These are phyloP conservation scores for Mycena alexandri DNA, from an alignment of 768 basidiomycete genomes.

Conservation along the genomic window DNA sequence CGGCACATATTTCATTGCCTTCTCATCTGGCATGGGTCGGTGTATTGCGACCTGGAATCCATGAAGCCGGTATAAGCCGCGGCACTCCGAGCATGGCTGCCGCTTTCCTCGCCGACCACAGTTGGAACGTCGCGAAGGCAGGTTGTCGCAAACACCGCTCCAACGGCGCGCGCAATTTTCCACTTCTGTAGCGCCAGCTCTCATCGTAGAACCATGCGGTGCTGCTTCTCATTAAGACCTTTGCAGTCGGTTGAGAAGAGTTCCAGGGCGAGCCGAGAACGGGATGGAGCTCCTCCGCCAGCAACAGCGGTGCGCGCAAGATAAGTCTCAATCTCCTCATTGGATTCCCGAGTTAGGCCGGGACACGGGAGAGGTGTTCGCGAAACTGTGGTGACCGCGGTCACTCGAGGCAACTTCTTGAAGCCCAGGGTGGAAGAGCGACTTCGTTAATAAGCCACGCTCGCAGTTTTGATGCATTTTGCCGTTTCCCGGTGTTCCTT, in stretches of 20 bases:
- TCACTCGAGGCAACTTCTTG: not conserved
- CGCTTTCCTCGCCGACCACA: not conserved
- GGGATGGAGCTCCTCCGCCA: not conserved
- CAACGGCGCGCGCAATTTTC: not conserved
- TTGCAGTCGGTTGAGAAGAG: not conserved
- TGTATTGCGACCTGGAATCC: conserved; percentile 32
- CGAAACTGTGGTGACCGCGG: not conserved
- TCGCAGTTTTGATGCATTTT: conserved; percentile 1
- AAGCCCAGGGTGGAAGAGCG: not conserved
- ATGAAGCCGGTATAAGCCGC: conserved; percentile 16
- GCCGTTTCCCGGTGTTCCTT: not conserved
- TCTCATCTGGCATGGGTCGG: conserved; percentile 27
- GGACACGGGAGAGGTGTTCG: not conserved
- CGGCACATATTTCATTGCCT: conserved; percentile 35
- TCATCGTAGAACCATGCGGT: not conserved
- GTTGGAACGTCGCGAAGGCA: not conserved
- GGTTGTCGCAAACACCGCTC: not conserved
- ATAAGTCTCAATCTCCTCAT: too few species aligned
- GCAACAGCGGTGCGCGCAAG: too few species aligned
- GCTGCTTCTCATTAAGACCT: not conserved
- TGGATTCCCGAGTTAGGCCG: too few species aligned
- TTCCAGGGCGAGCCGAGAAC: not conserved
- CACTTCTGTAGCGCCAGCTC: not conserved
- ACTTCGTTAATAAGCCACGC: not conserved
- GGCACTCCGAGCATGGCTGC: too few species aligned